These are phyloP conservation scores for Penicillium sp. DNA, from an alignment of 2,329 filamentous ascomycete species.

Conservation along the genomic window DNA sequence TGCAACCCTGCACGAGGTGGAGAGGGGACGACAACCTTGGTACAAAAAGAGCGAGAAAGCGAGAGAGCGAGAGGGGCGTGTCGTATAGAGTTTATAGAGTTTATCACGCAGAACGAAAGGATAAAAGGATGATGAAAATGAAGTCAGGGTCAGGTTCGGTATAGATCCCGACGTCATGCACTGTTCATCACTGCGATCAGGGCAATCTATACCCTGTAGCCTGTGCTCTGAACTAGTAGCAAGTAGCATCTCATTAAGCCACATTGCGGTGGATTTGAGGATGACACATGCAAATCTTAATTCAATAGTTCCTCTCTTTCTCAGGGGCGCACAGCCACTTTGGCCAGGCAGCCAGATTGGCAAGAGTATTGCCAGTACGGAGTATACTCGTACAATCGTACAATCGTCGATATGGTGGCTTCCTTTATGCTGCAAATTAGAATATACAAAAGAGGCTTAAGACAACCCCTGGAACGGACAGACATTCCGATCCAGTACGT, in stretches of 20 bases:
- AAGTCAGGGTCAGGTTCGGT: too few species aligned
- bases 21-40: background rate
- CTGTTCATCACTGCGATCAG: constrained; percentile 17
- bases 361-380: background rate
- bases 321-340: constrained; percentile 7
- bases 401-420: background rate
- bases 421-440: too few species aligned
- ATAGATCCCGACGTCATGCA: constrained; percentile 22
- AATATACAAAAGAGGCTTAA: too few species aligned
- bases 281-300: background rate
- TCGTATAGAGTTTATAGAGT: background rate
- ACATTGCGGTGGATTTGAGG: constrained; percentile 17
- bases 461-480: background rate
- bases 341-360: constrained; percentile 20
- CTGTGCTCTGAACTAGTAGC: too few species aligned
- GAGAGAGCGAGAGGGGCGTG: background rate
- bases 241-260: constrained; percentile 7
- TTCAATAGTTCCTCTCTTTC: background rate
- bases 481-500: constrained; percentile 8
- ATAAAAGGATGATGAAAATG: too few species aligned
- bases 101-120: too few species aligned
- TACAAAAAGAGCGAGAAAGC: background rate
- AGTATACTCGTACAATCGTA: background rate
- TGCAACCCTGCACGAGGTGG: background rate
- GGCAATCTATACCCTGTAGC: background rate